A percentile compares a stretch with the other conserved stretches of the same genome.
These are phyloP conservation scores for Alternaria dauci DNA, from an alignment of 2,329 filamentous ascomycete species.

Conservation along the genomic window DNA sequence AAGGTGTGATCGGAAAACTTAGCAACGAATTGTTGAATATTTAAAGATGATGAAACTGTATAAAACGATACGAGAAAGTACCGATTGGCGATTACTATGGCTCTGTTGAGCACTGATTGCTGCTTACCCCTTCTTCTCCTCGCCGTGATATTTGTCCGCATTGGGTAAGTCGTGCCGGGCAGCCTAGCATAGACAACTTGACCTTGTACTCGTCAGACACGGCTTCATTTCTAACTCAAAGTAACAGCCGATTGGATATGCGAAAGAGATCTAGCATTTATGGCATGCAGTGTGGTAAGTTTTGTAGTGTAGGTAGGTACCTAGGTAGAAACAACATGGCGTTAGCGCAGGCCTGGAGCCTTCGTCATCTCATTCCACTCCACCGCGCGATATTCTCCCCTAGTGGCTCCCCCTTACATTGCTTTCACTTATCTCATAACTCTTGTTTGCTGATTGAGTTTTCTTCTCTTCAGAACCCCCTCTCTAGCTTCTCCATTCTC, in stretches of 20 bases:
- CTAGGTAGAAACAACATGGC: background rate
- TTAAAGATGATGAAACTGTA: background rate
- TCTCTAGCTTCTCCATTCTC: background rate
- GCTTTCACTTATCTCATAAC: background rate
- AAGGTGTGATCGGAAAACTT: background rate
- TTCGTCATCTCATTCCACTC: background rate
- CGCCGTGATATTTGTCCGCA: constrained; percentile 28
- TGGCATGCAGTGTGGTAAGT: background rate
- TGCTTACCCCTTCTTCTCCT: constrained; percentile 8
- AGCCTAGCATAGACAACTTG: constrained; percentile 22
- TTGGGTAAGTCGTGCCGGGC: constrained; percentile 31
- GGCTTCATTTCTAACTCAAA: background rate
- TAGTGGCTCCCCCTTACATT: background rate
- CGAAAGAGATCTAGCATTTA: background rate
- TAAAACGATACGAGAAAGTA: background rate
- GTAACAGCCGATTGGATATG: background rate
- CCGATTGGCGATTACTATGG: constrained; percentile 3
- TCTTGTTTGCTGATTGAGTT: background rate
- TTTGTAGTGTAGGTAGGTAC: background rate
- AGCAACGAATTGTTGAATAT: background rate
- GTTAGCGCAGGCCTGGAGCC: background rate
- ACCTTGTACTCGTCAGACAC: constrained; percentile 3
- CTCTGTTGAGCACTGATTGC: constrained; percentile 14
- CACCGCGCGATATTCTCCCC: background rate
- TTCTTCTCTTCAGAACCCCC: background rate